Evolutionary conservation across 208 protist genomes (phyloP).

Genomic region (Trypanosoma mega): DNA sequence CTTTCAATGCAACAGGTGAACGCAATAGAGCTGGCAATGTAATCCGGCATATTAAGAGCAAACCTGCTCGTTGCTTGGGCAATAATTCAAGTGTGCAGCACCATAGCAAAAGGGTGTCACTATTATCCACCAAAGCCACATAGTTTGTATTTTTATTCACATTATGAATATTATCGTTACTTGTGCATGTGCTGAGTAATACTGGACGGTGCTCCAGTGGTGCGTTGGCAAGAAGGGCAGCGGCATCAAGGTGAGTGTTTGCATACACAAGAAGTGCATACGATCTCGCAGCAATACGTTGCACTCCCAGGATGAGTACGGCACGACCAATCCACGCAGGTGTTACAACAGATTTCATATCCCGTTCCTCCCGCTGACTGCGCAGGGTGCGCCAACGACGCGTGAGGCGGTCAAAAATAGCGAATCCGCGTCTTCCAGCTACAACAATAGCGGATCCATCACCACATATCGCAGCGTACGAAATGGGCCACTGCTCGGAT

Average conservation of each 20-base stretch:
- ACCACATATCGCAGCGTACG: slow-evolving; percentile 49
- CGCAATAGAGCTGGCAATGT: no score
- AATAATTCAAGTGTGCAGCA: no score
- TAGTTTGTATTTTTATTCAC: no score
- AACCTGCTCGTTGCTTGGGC: no score
- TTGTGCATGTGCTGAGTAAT: no score
- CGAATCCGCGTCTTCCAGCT: slow-evolving; percentile 40
- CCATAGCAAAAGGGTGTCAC: slow-evolving; percentile 40
- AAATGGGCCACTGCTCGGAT: slow-evolving; percentile 52
- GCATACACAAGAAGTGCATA: slow-evolving; percentile 43
- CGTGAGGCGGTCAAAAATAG: slow-evolving; percentile 37
- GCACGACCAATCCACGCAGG: slow-evolving; percentile 57
- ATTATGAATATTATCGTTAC: no score
- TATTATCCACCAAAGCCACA: no score
- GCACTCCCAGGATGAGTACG: slow-evolving; percentile 39
- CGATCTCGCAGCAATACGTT: slow-evolving; percentile 15
- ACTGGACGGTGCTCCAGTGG: slow-evolving; percentile 33
- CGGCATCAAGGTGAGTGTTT: slow-evolving; percentile 24
- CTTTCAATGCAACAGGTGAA: no score
- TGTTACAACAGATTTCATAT: slow-evolving; percentile 46
- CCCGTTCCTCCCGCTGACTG: slow-evolving; percentile 29
- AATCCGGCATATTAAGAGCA: no score
- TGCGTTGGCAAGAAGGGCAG: slow-evolving; percentile 18
- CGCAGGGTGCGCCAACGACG: slow-evolving; percentile 44
- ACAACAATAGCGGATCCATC: slow-evolving; percentile 45